These are phyloP conservation scores for Diplodia sapinea DNA, from an alignment of 2,329 filamentous ascomycete genomes.

Conservation along the genomic window DNA sequence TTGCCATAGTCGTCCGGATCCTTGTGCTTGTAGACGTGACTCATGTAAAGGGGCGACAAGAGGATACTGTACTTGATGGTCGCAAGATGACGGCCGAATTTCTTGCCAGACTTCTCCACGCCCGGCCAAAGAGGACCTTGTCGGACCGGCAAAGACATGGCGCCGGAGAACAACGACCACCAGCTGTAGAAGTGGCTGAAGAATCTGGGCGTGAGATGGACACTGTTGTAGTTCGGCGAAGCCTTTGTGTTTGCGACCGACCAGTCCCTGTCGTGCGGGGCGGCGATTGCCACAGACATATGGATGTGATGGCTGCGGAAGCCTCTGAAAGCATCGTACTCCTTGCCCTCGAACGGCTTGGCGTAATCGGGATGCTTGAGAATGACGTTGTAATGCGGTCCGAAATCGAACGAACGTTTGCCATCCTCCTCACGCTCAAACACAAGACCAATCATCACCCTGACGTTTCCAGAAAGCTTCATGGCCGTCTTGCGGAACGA, in stretches of 20 bases:
- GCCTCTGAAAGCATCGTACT: conserved; percentile 93
- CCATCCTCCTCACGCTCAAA: conserved; percentile 84
- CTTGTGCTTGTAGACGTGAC: conserved; percentile 98
- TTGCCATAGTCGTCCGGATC: conserved; percentile 86
- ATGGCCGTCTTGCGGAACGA: conserved; percentile 97
- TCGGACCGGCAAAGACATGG: conserved; percentile 91
- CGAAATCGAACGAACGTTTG: conserved; percentile 82
- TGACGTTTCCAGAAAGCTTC: conserved; percentile 96
- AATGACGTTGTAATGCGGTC: conserved; percentile 88
- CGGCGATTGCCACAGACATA: conserved; percentile 87
- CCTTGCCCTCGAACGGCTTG: conserved; percentile 60
- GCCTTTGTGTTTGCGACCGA: conserved; percentile 73
- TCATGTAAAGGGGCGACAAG: conserved; percentile 89
- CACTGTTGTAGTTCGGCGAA: conserved; percentile 92
- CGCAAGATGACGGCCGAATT: conserved; percentile 95
- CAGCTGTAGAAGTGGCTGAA: conserved; percentile 98
- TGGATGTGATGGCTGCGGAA: conserved; percentile 98
- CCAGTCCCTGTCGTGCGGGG: conserved; percentile 88
- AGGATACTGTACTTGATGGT: conserved; percentile 98
- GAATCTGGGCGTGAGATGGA: conserved; percentile 92
- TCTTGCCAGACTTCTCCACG: conserved; percentile 95
- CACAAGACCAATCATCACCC: conserved; percentile 87
- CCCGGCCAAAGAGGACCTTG: conserved; percentile 92
- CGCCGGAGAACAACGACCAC: conserved; percentile 96
- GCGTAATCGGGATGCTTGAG: conserved; percentile 81